Evolutionary conservation across 352 stramenopile species (phyloP), one percentile per base, ranked within the genome.

Genomic region (Aphanomyces stellatus): DNA sequence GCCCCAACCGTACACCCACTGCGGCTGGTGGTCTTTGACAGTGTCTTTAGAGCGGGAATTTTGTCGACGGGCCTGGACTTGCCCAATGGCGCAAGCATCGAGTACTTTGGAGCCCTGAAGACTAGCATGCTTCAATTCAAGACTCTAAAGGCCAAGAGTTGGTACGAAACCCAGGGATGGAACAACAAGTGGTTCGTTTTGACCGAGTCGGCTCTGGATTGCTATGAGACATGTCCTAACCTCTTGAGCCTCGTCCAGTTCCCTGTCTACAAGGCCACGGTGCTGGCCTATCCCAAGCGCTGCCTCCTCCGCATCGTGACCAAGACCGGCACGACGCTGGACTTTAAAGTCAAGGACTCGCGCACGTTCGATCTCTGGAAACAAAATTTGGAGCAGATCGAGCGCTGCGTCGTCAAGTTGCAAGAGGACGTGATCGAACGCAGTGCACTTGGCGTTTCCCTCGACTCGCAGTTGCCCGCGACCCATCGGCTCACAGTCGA

Each of bases 31-130:
- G 13, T 48, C 5, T 34, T 55, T 35, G 31, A 66, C 59, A 55
- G n/a, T n/a, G n/a, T n/a, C n/a, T n/a, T n/a, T n/a, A n/a, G n/a
- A n/a, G n/a, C n/a, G n/a, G n/a, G n/a, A n/a, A n/a, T n/a, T n/a
- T n/a, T n/a, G n/a, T n/a, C 31, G 27, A 22, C 35, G 3, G 59
- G 41, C 8, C 81, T 86, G 0, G 78, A 91, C 49, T 69, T 91
- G 2, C 73, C 79, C 33, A 69, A 73, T 11, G 85, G 83, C 19
- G 76, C 82, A 27, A 82, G 74, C 34, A 71, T 94, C 7, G 83
- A 92, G 66, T 94, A 88, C 59, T 94, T 94, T 53, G 86, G 85
- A 13, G 82, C 85, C 1, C 74, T 88, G 19, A 92, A 90, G 55
- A 75, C 76, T 2, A 81, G 85, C 0, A 88, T 89, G 62, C 51